Percentiles rank a stretch among this genome's conserved stretches.
Evolutionary conservation across 2,329 filamentous ascomycete species (phyloP).

Genomic region (Ophiosphaerella narmari): DNA sequence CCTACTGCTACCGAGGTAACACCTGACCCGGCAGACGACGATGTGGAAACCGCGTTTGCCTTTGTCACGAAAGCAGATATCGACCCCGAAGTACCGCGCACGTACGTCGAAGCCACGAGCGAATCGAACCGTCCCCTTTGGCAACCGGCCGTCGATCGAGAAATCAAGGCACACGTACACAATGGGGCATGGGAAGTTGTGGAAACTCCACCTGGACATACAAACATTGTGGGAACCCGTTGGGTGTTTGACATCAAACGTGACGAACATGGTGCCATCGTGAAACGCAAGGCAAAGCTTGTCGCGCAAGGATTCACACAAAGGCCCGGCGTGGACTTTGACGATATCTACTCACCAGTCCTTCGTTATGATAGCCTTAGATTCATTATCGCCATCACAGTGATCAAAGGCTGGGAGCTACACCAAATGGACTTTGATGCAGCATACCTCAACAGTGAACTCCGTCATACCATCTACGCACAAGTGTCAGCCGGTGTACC

Average conservation of each 20-base stretch:
- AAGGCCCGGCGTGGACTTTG: constrained; percentile 8
- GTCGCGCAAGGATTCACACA: constrained; percentile 12
- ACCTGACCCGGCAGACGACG: too few relatives aligned
- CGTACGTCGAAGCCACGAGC: too few relatives aligned
- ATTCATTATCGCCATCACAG: constrained; percentile 1
- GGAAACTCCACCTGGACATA: too few relatives aligned
- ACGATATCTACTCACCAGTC: constrained; percentile 10
- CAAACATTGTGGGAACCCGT: constrained; percentile 8
- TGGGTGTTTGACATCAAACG: constrained; percentile 12
- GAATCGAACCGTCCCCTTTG: too few relatives aligned
- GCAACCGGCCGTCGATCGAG: too few relatives aligned
- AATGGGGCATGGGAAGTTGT: too few relatives aligned
- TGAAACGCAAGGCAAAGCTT: constrained; percentile 7
- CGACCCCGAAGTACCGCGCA: too few relatives aligned
- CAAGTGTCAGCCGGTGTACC: background rate
- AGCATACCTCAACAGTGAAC: constrained; percentile 7
- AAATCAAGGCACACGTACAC: too few relatives aligned
- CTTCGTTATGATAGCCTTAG: constrained; percentile 8
- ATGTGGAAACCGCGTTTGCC: too few relatives aligned
- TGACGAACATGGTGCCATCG: constrained; percentile 1
- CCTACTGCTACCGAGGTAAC: too few relatives aligned
- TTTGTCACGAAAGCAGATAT: too few relatives aligned
- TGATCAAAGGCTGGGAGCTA: background rate
- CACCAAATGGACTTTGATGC: constrained; percentile 10
- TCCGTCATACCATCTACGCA: constrained; percentile 4